phyloP scores from a whole-genome alignment of 768 basidiomycete genomes.

The Boletus eberwhitei region DNA sequence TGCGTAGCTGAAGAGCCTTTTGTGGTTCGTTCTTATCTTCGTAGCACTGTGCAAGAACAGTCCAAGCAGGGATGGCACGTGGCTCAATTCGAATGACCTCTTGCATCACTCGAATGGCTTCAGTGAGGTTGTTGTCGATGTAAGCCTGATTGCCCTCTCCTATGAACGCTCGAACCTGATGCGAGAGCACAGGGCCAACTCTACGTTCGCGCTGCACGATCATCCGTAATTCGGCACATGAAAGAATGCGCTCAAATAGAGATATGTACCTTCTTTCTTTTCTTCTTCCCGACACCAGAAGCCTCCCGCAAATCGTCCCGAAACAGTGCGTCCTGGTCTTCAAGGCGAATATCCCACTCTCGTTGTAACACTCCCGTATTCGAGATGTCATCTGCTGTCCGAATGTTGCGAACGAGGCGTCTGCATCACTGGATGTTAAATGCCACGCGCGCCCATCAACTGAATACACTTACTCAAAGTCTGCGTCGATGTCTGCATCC shows the following conservation, averaged over 20 bases:
- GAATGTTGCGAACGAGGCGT: constrained; percentile 66
- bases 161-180: constrained; percentile 34
- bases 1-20: constrained; percentile 10
- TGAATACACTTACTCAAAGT: constrained; percentile 17
- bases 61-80: constrained; percentile 78
- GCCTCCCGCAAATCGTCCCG: constrained; percentile 63
- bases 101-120: constrained; percentile 76
- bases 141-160: constrained; percentile 88
- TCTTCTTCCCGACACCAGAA: constrained; percentile 60
- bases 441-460: too few relatives aligned
- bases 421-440: constrained; percentile 32
- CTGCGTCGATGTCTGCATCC: constrained; percentile 23
- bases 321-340: constrained; percentile 65
- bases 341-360: constrained; percentile 17
- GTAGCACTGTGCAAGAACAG: constrained; percentile 39
- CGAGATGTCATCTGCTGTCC: constrained; percentile 34
- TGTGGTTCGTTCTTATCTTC: constrained; percentile 9
- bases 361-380: constrained; percentile 27
- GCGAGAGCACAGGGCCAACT: constrained; percentile 4
- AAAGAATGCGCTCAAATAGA: not conserved
- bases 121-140: constrained; percentile 59
- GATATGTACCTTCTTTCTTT: constrained; percentile 42
- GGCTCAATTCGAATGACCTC: constrained; percentile 95
- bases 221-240: not conserved
- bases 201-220: not conserved